Evolutionary conservation across 2,329 filamentous ascomycete species (phyloP), one percentile per base, ranked within the genome.

Genomic region (Sphaerulina musiva): DNA sequence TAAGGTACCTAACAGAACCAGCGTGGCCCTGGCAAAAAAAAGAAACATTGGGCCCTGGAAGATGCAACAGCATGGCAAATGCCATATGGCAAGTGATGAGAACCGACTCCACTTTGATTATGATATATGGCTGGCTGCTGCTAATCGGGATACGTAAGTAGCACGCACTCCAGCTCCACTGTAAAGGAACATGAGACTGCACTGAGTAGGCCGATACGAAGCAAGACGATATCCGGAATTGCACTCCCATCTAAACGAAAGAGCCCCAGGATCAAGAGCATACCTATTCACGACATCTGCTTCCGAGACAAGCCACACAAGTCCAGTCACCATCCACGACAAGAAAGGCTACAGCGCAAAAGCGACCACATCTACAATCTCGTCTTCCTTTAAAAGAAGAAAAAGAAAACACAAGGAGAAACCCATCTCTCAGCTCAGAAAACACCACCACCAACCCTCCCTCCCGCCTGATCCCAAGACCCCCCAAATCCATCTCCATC

Each of bases 41-140:
- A 14, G 14, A 29, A 26, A 32, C 10, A 51, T 38, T 32, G 14
- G 48, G 29, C 44, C 31, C 20, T 34, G 17, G 39, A 39, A 50
- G 31, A 11, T n/a, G 31, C 32, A 51, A 34, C 14, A 44, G 17
- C 29, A 51, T 45, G 40, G 40, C 48, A 29, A 29, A 26, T 29
- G 26, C 39, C 41, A 51, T 45, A 29, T 48, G 46, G 36, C 26
- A 36, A 48, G 10, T 38, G 48, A 51, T 51, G 44, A 51, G 48
- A 11, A 17, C 3, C 17, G 23, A 34, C 40, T 51, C 48, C 48
- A 45, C 48, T 20, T 44, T 44, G 40, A 12, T 17, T 38, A 20
- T 51, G 26, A 44, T 51, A 51, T 51, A 43, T n/a, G 38, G 32
- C 48, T 38, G 31, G 40, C 48, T 20, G 40, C 14, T 36, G 48